Evolutionary conservation across 108 stramenopile species (phyloP).

Genomic region (Fistulifera pelliculosa): DNA sequence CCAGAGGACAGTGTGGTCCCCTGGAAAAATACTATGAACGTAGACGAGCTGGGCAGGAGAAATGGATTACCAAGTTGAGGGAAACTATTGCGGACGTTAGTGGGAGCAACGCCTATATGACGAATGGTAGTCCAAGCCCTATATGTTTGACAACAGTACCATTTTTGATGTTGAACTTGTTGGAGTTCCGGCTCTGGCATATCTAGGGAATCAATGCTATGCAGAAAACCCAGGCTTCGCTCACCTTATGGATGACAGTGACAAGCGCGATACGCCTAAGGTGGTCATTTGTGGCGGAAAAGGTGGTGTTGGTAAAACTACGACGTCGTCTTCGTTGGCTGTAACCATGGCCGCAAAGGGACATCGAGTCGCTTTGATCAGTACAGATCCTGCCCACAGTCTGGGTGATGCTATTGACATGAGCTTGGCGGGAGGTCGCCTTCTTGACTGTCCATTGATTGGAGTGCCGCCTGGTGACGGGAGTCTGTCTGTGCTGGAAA

Average conservation of each 20-base stretch:
- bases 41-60: slow-evolving; percentile 53
- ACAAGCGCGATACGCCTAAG: slow-evolving; percentile 30
- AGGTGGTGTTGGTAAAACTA: slow-evolving; percentile 87
- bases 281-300: slow-evolving; percentile 86
- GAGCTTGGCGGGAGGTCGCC: slow-evolving; percentile 52
- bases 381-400: slow-evolving; percentile 95
- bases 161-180: slow-evolving; percentile 79
- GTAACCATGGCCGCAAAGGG: slow-evolving; percentile 81
- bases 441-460: slow-evolving; percentile 57
- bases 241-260: slow-evolving; percentile 39
- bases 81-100: slow-evolving; percentile 58
- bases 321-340: slow-evolving; percentile 78
- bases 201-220: slow-evolving; percentile 49
- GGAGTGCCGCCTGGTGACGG: slow-evolving; percentile 69
- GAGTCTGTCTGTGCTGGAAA: slow-evolving; percentile 72
- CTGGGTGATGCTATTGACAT: slow-evolving; percentile 90
- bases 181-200: slow-evolving; percentile 71
- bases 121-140: slow-evolving; percentile 35
- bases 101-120: slow-evolving; percentile 42
- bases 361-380: slow-evolving; percentile 79
- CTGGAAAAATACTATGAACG: slow-evolving; percentile 64
- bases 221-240: slow-evolving; percentile 42
- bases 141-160: slow-evolving; percentile 64
- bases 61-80: slow-evolving; percentile 63
- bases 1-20: slow-evolving; percentile 21